Evolutionary conservation across 768 basidiomycete genomes (phyloP), one percentile per base, ranked within the genome.

Genomic region (Gelatoporia subvermispora): DNA sequence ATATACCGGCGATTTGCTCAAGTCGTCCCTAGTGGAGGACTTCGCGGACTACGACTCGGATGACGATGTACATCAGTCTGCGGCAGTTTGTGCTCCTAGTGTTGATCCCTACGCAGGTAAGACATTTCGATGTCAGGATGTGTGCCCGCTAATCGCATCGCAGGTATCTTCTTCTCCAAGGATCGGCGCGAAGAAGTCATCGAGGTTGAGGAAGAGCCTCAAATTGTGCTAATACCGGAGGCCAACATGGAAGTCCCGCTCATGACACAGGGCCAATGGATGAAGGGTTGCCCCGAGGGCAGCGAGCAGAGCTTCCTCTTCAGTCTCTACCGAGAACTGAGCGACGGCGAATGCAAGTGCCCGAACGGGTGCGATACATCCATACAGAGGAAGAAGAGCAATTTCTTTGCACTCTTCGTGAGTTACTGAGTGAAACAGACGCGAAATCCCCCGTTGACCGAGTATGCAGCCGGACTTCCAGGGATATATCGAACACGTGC

Each of bases 281-380:
- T 96, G 93, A 90, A 88, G 63, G 93, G 93, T 17, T 96, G 93
- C 66, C 93, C 93, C 0, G 93, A 95, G 65, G 90, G 88, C 44
- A 83, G 85, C 59, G 93, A 96, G 65, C 93, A 96, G 61, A 81
- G 81, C 50, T 88, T 87, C 68, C 72, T 96, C 44, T 96, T 96
- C 68, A 78, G 82, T 54, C 76, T 93, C 24, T 94, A 93, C 65
- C 78, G 82, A 41, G 77, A 86, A 54, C 73, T 94, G 44, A 77
- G 74, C 56, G 76, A 77, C 44, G 81, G 80, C 1, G 62, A 70
- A 48, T 84, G 84, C 58, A 63, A 67, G 4, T 96, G 93, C 66
- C 85, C 93, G 23, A 75, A 84, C 52, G 77, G 77, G 34, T 95
- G 93, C 65, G 87, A 86, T 22, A 71, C 75, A 43, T 68, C 71